These are phyloP conservation scores for Nicotiana attenuata DNA, from an alignment of 257 asterid species.

Conservation along the genomic window DNA sequence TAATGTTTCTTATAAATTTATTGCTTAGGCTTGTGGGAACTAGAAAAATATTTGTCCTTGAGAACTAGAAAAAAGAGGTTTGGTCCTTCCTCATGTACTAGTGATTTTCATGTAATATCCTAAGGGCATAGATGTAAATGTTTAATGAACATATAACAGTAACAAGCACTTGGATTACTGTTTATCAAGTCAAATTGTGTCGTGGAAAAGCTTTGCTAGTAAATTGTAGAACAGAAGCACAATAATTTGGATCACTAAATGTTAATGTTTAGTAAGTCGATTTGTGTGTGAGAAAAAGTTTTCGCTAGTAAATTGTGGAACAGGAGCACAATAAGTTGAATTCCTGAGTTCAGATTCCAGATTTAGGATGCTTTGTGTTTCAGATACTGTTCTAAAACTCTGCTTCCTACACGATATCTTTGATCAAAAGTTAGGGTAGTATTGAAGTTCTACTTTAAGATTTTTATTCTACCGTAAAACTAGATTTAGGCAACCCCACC, in stretches of 20 bases:
- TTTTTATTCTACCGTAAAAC: neutral
- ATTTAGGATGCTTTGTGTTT: neutral
- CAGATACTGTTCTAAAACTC: neutral
- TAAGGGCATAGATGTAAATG: neutral
- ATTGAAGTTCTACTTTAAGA: neutral
- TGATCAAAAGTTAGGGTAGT: neutral
- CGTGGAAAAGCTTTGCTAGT: neutral
- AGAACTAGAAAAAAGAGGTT: neutral
- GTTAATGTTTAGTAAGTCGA: neutral
- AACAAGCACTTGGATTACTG: neutral
- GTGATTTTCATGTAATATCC: neutral
- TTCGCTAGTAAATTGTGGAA: neutral
- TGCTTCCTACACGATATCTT: neutral
- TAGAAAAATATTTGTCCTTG: neutral
- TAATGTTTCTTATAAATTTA: slow-evolving; percentile 1
- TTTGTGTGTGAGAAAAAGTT: neutral
- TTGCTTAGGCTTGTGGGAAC: neutral
- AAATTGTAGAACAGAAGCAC: neutral
- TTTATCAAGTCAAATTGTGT: neutral
- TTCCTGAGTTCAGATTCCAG: neutral
- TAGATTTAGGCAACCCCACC: slow-evolving; percentile 1
- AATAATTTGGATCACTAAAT: neutral
- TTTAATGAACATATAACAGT: neutral
- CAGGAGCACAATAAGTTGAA: neutral
- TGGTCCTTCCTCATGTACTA: neutral